Evolutionary conservation across 1,284 basidiomycete species (phyloP), one percentile per base, ranked within the genome.

Genomic region (Wolfiporia cocos): DNA sequence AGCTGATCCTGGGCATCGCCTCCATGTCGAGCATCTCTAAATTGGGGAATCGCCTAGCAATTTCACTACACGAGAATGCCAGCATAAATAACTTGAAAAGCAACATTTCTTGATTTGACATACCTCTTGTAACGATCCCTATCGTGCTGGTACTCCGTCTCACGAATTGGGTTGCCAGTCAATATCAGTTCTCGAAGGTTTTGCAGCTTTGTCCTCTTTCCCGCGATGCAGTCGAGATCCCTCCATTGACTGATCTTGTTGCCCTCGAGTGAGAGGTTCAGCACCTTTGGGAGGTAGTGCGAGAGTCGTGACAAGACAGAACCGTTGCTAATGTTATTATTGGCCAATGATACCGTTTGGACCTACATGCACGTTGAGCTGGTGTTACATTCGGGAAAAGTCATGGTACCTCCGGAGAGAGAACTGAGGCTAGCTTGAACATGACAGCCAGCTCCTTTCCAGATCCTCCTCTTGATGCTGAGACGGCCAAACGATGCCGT

Each of bases 361-460:
- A 87, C 76, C 84, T 89, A 28, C n/a, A 20, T 2, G 18, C 44
- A 37, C 17, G 42, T 36, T 7, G 26, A 28, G 7, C 9, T 9
- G 14, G 14, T 28, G 26, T 28, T 14, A 9, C 9, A 9, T 7
- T 28, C 23, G 39, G 34, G 23, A 26, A 42, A 28, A 44, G 18
- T 1, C 6, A 57, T 69, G n/a, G 44, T 54, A 88, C 87, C 49
- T 80, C 74, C 21, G 92, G 91, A 51, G 78, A 80, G 33, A 91
- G 74, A 52, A 86, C 76, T 19, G 77, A 73, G 6, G 88, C 87
- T 15, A 93, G 69, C 64, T 93, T 94, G 69, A 91, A 90, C 29
- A 93, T 78, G 19, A 91, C 90, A 5, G 83, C 77, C 1, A 82
- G 78, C 52, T 91, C 83, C 50, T 76, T 78, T 28, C 66, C 58